A percentile compares a stretch with the other conserved stretches of the same genome.
Conservation (phyloP, 108 stramenopile genomes). For the Parietichytrium sp. region DNA sequence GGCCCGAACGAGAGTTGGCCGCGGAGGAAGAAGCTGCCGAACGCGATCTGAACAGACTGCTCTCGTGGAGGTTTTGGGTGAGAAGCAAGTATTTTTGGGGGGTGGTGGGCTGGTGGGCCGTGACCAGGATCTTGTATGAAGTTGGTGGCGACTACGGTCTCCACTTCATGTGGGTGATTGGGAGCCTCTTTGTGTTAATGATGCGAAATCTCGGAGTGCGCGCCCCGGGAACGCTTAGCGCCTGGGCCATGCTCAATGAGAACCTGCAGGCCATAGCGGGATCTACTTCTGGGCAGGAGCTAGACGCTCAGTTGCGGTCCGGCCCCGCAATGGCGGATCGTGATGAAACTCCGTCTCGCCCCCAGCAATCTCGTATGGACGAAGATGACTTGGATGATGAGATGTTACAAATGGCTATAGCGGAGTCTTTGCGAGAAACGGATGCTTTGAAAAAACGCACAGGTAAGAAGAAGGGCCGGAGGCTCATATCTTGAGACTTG, state of each 20-base stretch:
- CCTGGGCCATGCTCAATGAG: not conserved
- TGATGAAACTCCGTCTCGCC: not conserved
- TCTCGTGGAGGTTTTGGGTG: too few relatives aligned
- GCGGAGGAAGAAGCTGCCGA: too few relatives aligned
- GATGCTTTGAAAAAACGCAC: not conserved
- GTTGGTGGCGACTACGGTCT: not conserved
- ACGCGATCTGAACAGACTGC: too few relatives aligned
- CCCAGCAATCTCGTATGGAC: not conserved
- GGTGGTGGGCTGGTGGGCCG: not conserved
- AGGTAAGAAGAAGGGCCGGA: not conserved
- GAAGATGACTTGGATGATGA: not conserved
- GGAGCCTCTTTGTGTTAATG: not conserved
- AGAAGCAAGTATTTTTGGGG: not conserved
- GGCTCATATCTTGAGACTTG: not conserved
- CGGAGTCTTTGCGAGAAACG: not conserved
- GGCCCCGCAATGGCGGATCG: not conserved
- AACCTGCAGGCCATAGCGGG: not conserved
- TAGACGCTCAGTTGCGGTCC: constrained; percentile 2
- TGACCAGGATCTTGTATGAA: not conserved
- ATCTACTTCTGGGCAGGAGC: not conserved
- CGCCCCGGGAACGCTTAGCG: not conserved
- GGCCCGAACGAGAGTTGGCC: too few relatives aligned
- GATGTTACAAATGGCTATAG: not conserved
- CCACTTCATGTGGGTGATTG: not conserved
- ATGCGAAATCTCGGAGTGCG: not conserved